These are phyloP conservation scores for Bruguiera parviflora DNA, from an alignment of 345 rosid genomes.

Conservation along the genomic window DNA sequence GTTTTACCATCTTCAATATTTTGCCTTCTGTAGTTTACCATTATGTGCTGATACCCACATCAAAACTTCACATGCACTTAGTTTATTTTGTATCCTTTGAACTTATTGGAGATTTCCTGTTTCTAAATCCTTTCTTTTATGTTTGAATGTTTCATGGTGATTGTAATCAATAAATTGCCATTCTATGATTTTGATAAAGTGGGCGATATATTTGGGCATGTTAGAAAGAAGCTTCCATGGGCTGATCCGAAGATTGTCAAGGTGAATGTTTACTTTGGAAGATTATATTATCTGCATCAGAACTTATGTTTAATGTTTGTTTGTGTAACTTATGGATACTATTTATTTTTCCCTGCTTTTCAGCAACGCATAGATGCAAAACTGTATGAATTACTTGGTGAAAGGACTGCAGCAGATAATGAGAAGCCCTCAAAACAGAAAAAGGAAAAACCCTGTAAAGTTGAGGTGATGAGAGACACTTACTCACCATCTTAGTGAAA, in stretches of 20 bases:
- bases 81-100: no score
- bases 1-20: no score
- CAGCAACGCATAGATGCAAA: slow-evolving; percentile 76
- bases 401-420: slow-evolving; percentile 82
- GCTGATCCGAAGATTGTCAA: slow-evolving; percentile 85
- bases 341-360: slow-evolving; percentile 15
- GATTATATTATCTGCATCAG: neutral
- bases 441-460: slow-evolving; percentile 88
- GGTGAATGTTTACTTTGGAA: slow-evolving; percentile 37
- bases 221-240: slow-evolving; percentile 85
- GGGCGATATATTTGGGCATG: slow-evolving; percentile 66
- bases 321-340: slow-evolving; percentile 7
- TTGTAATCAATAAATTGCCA: slow-evolving; percentile 6
- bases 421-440: slow-evolving; percentile 89
- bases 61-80: no score
- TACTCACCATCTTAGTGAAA: neutral
- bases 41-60: no score
- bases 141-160: neutral
- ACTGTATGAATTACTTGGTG: slow-evolving; percentile 77
- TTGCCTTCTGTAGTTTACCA: no score
- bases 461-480: slow-evolving; percentile 41
- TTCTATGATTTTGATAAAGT: slow-evolving; percentile 34
- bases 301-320: neutral
- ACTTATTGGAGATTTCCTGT: neutral
- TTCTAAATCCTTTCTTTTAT: neutral